Base-by-base conservation (phyloP, 495 filamentous ascomycete species). In the Tetracladium setigerum region DNA sequence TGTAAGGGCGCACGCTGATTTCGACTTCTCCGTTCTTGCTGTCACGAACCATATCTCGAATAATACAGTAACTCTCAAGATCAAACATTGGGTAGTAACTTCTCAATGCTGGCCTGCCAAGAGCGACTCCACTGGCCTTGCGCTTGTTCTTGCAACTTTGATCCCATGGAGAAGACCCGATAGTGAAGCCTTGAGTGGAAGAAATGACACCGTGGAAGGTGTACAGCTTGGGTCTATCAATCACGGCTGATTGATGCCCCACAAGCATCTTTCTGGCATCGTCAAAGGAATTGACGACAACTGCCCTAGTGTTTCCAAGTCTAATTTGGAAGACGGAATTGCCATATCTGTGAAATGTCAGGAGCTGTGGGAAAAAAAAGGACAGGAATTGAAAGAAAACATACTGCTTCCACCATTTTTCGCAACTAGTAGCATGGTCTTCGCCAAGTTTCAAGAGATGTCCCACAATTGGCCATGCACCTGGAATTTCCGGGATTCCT, bases 71-170 rank as follows among this genome's bases (percentile, higher is more conserved):
- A 2, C 76, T 73, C 56, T 86, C 78, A 15, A 79, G 56, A 41
- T 83, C 78, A 11, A 85, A 60, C 48, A 82, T 77, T 0, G 73
- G 66, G 15, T 77, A 64, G 44, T 84, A n/a, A 85, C 2, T 69
- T 76, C n/a, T 72, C 69, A 0, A 83, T 70, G 0, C 74, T 71
- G 2, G 80, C 74, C 78, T 72, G 31, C 81, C 82, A 11, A 85
- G 65, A 1, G 79, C 79, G 7, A 71, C 69, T 7, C 76, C 78
- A 1, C 78, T 76, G 0, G 73, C 81, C 61, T 82, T 84, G 49
- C 81, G 67, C 49, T 78, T 71, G 37, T 72, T 63, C 59, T 82
- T 85, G 16, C 79, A 62, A 11, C 72, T 77, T 1, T 83, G 78
- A 47, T 71, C 75, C 53, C 76, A 84, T 1, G 79, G 79, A 0